A percentile compares a stretch with the other conserved stretches of the same genome.
Evolutionary conservation across 208 protist species (phyloP).

Genomic region (Crithidia thermophila): DNA sequence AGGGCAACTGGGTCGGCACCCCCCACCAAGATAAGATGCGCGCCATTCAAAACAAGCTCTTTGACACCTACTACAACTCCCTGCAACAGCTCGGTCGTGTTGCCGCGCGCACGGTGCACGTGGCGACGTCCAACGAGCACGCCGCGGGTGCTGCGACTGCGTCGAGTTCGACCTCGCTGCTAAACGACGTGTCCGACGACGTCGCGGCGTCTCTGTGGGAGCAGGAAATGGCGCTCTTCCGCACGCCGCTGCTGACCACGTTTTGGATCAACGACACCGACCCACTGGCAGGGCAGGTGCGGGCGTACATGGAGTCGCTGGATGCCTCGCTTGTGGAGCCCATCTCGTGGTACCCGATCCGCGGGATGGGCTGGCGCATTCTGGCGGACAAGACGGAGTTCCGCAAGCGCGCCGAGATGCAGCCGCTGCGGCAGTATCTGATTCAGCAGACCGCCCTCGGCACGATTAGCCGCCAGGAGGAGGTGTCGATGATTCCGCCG

Average conservation of each 20-base stretch:
- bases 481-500: slow-evolving; percentile 85
- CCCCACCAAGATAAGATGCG: slow-evolving; percentile 72
- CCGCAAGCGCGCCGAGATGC: slow-evolving; percentile 72
- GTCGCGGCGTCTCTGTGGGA: slow-evolving; percentile 39
- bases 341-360: slow-evolving; percentile 84
- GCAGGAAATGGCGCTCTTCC: slow-evolving; percentile 70
- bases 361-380: slow-evolving; percentile 82
- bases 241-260: slow-evolving; percentile 73
- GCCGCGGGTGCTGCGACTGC: background rate
- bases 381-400: slow-evolving; percentile 78
- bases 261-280: slow-evolving; percentile 89
- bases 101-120: slow-evolving; percentile 19
- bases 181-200: background rate
- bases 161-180: background rate
- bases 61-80: slow-evolving; percentile 75
- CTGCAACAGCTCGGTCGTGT: slow-evolving; percentile 61
- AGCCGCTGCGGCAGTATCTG: slow-evolving; percentile 72
- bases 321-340: slow-evolving; percentile 61
- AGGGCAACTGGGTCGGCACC: slow-evolving; percentile 69
- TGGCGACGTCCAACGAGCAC: background rate
- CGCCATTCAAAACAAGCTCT: slow-evolving; percentile 42
- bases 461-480: slow-evolving; percentile 86
- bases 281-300: slow-evolving; percentile 56
- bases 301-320: slow-evolving; percentile 53
- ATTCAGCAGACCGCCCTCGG: slow-evolving; percentile 83